Base-by-base conservation (phyloP, 768 basidiomycete species). In the Boletellus ananas region DNA sequence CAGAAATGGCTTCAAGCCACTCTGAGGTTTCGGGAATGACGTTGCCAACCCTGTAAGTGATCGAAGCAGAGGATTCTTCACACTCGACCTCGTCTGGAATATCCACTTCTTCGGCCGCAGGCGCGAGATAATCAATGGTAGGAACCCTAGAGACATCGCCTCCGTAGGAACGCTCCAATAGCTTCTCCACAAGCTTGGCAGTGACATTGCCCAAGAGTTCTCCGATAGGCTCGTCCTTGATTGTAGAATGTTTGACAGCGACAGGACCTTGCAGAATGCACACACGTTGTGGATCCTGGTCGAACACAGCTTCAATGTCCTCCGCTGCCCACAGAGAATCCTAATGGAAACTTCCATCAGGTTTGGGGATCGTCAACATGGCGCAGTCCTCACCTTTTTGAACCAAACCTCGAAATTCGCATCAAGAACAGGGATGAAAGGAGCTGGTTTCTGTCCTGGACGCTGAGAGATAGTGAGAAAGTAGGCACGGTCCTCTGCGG, bases 271-370 rank as follows among this genome's bases (percentile, higher is more conserved):
- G 94, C 45, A 99, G 81, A 59, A 99, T 95, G 64, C 93, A 95
- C 23, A 98, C 94, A 54, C 96, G 87, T 69, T 99, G 91, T 21
- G 95, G 95, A 69, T 98, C 96, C 72, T 95, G 93, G 71, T 98
- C 96, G 63, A 98, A 96, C 36, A 99, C 94, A 13, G 94, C 95
- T 54, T 98, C 96, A 56, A 97, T 94, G 67, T 99, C 96, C 70
- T 97, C 95, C 3, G 93, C 90, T 35, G 90, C 89, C 94, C 95
- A 97, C 11, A 98, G 81, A 7, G 95, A 98, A 68, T 97, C 95
- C 90, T 92, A 58, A 18, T 44, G 4, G 16, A 12, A 55, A 11
- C 18, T 27, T 48, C 21, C 20, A 46, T 66, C 23, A 58, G 53
- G 54, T 43, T 37, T 11, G 33, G 50, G 9, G 21, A 45, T 42